phyloP scores from a whole-genome alignment of 768 basidiomycete species.

The Pisolithus tinctorius region DNA sequence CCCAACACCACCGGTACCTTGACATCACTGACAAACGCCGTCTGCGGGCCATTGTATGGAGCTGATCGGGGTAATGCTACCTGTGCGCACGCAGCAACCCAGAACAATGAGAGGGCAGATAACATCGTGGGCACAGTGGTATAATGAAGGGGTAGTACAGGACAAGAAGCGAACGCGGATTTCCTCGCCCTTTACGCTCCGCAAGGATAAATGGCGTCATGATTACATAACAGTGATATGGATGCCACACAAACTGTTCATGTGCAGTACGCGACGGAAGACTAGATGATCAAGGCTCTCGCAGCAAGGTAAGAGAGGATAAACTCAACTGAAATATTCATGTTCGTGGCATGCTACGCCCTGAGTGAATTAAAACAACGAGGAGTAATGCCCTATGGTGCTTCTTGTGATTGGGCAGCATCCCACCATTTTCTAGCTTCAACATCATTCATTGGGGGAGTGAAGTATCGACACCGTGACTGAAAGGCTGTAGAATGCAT shows the following conservation, averaged over 20 bases:
- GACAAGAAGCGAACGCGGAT: slow-evolving; percentile 2
- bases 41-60: slow-evolving; percentile 16
- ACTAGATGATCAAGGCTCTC: slow-evolving; percentile 1
- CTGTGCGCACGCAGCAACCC: slow-evolving; percentile 7
- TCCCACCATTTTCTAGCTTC: slow-evolving; percentile 58
- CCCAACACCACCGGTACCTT: slow-evolving; percentile 49
- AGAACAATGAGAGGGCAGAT: slow-evolving; percentile 11
- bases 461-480: slow-evolving; percentile 74
- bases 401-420: slow-evolving; percentile 28
- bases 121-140: slow-evolving; percentile 18
- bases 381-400: slow-evolving; percentile 25
- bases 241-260: background rate
- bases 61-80: slow-evolving; percentile 12
- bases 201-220: slow-evolving; percentile 15
- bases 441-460: slow-evolving; percentile 52
- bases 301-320: slow-evolving; percentile 1
- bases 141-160: background rate
- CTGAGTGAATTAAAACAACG: slow-evolving; percentile 22
- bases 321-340: slow-evolving; percentile 11
- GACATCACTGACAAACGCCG: slow-evolving; percentile 11
- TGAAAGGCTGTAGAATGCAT: slow-evolving; percentile 52
- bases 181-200: background rate
- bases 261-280: background rate
- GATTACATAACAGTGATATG: slow-evolving; percentile 18
- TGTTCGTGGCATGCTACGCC: slow-evolving; percentile 9